phyloP scores from a whole-genome alignment of 768 basidiomycete species.

The Agaricus sinodeliciosus region DNA sequence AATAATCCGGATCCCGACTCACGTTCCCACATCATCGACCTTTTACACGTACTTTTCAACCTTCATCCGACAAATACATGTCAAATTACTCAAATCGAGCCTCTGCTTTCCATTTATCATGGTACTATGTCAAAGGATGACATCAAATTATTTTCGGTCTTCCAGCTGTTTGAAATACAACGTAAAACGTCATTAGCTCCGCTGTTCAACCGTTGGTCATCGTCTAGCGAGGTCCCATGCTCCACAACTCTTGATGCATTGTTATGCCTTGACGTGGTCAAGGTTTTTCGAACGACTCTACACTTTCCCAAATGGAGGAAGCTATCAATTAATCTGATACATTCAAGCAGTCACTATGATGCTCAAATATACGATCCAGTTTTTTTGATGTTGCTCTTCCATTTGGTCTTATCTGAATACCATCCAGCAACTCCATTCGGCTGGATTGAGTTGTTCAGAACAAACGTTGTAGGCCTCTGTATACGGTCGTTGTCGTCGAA shows the following conservation, averaged over 20 bases:
- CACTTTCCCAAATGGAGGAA: constrained; percentile 63
- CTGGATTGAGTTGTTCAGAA: constrained; percentile 87
- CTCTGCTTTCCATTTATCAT: constrained; percentile 65
- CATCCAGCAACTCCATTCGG: constrained; percentile 51
- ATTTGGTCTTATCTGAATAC: constrained; percentile 55
- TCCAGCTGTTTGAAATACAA: constrained; percentile 72
- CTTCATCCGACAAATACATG: constrained; percentile 79
- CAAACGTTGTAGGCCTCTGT: constrained; percentile 69
- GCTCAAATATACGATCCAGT: constrained; percentile 69
- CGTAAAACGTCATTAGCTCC: constrained; percentile 58
- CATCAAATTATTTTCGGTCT: constrained; percentile 60
- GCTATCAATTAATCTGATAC: constrained; percentile 30
- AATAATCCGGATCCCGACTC: constrained; percentile 20
- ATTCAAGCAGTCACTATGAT: constrained; percentile 24
- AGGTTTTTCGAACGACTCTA: constrained; percentile 65
- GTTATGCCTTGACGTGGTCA: constrained; percentile 59
- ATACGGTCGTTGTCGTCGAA: constrained; percentile 69
- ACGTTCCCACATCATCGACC: constrained; percentile 41
- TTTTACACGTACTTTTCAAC: constrained; percentile 63
- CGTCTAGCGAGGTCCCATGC: constrained; percentile 28
- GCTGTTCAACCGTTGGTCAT: constrained; percentile 63
- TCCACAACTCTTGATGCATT: constrained; percentile 60
- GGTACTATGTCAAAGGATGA: constrained; percentile 69
- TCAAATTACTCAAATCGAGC: constrained; percentile 78
- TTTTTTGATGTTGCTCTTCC: constrained; percentile 64